Percentiles rank a stretch among this genome's conserved stretches.
Conservation (phyloP, 2,329 filamentous ascomycete species). For the Penicillium sp. region DNA sequence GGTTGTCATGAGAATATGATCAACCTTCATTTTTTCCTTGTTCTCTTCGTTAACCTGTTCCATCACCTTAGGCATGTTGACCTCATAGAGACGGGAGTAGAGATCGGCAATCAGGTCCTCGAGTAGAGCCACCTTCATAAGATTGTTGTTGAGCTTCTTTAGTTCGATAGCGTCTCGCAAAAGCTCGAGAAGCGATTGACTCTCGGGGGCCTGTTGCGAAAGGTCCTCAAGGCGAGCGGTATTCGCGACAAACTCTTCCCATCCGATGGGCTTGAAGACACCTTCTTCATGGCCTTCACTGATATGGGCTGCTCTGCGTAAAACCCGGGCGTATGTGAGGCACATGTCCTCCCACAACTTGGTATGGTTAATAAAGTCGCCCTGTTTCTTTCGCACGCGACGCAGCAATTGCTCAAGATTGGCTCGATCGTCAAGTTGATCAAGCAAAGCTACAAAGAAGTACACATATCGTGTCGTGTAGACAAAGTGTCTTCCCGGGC, state of each 20-base stretch:
- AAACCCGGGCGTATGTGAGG: constrained; percentile 61
- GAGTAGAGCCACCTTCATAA: constrained; percentile 84
- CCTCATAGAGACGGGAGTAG: constrained; percentile 66
- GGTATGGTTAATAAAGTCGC: constrained; percentile 70
- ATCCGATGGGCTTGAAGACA: constrained; percentile 66
- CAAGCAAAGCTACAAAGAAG: constrained; percentile 77
- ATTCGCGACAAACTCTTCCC: constrained; percentile 67
- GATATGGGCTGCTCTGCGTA: constrained; percentile 63
- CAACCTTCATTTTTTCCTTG: constrained; percentile 53
- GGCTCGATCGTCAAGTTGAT: constrained; percentile 73
- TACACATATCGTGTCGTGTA: constrained; percentile 86
- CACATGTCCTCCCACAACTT: constrained; percentile 68
- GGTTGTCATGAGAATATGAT: constrained; percentile 50
- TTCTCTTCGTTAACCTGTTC: constrained; percentile 51
- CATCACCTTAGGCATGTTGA: constrained; percentile 44
- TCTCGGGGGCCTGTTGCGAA: constrained; percentile 56
- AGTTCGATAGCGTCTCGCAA: constrained; percentile 71
- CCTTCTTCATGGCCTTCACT: constrained; percentile 66
- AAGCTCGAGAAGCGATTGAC: constrained; percentile 60
- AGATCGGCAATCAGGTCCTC: constrained; percentile 94
- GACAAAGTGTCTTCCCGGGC: constrained; percentile 84
- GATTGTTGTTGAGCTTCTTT: constrained; percentile 79
- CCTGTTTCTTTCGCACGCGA: constrained; percentile 78
- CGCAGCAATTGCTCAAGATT: constrained; percentile 80
- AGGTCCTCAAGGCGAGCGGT: constrained; percentile 65